Base-by-base conservation (phyloP, 2,329 filamentous ascomycete genomes). In the Mycosphaerella arachidis region DNA sequence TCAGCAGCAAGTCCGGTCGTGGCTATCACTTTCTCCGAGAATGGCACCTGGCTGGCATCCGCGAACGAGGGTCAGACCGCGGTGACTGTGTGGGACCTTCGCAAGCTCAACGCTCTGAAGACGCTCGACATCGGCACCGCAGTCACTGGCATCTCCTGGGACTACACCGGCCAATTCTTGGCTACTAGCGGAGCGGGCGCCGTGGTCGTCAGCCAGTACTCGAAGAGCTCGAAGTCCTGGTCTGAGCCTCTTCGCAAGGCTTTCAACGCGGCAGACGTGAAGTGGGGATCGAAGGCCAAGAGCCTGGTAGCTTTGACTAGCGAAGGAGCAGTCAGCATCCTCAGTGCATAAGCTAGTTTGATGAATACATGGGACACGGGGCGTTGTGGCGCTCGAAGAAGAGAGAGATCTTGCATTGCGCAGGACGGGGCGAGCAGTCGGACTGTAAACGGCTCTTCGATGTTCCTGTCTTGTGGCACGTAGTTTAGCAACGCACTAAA, bases 131-230 rank as follows among this genome's bases (percentile, higher is more conserved):
- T 89, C 50, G 93, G 92, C 58, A 87, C 86, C 63, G 81, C 85
- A n/a, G 85, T 96, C 52, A 84, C 89, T 62, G 86, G 84, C 45
- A 81, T 97, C 64, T 82, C 83, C 53, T 99, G 92, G 92, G 94
- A 99, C 72, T 97, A 96, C 79, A 94, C 90, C 6, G 93, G 92
- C 48, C 93, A 97, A 76, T 99, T 90, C 78, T 81, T 99, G 56
- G 90, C 92, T 29, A 89, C 89, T 12, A 90, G 86, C 4, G 93
- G 93, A 6, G 82, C 88, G 4, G 86, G 88, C 48, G 92, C 92
- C 30, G 79, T 97, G 51, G 90, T 89, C 5, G 90, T 99, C 45
- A 91, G 94, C 74, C 89, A 96, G 70, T 99, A 95, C 76, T 83
- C 84, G 64, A 99, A 97, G 82, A 81, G 86, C 55, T 83, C 85